These are phyloP conservation scores for Heterotrichella gracilis DNA, from an alignment of 352 stramenopile species.

Conservation along the genomic window DNA sequence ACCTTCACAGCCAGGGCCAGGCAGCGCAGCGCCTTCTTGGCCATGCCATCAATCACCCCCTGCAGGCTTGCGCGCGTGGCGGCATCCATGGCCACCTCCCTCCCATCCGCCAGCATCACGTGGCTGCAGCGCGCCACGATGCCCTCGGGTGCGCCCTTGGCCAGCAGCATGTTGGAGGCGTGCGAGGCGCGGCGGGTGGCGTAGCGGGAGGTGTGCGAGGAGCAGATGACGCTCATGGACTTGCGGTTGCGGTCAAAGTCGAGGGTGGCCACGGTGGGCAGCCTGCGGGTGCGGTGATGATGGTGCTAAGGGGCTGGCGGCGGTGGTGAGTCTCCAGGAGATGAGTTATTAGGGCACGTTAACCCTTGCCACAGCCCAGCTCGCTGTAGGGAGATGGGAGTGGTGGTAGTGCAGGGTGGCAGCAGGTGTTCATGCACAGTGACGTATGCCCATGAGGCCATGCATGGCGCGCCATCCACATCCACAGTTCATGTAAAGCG, in stretches of 20 bases:
- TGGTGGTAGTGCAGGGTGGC: too few species aligned
- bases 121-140: slow-evolving; percentile 67
- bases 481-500: too few species aligned
- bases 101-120: slow-evolving; percentile 55
- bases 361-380: too few species aligned
- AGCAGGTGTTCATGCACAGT: too few species aligned
- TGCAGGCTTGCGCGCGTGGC: slow-evolving; percentile 32
- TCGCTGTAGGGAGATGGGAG: too few species aligned
- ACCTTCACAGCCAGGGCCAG: slow-evolving; percentile 69
- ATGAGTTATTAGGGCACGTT: too few species aligned
- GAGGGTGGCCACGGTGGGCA: slow-evolving; percentile 54
- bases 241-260: slow-evolving; percentile 87
- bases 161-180: slow-evolving; percentile 63
- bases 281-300: not conserved
- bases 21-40: slow-evolving; percentile 60
- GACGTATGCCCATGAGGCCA: too few species aligned
- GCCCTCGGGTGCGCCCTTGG: slow-evolving; percentile 88
- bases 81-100: slow-evolving; percentile 50
- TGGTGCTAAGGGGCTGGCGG: too few species aligned
- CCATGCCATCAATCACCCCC: slow-evolving; percentile 36
- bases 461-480: too few species aligned
- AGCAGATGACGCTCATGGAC: slow-evolving; percentile 75
- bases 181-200: slow-evolving; percentile 18
- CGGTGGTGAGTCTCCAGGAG: too few species aligned
- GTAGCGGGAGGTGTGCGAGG: slow-evolving; percentile 16